Evolutionary conservation across 257 asterid species (phyloP).

Genomic region (Pogostemon cablin): DNA sequence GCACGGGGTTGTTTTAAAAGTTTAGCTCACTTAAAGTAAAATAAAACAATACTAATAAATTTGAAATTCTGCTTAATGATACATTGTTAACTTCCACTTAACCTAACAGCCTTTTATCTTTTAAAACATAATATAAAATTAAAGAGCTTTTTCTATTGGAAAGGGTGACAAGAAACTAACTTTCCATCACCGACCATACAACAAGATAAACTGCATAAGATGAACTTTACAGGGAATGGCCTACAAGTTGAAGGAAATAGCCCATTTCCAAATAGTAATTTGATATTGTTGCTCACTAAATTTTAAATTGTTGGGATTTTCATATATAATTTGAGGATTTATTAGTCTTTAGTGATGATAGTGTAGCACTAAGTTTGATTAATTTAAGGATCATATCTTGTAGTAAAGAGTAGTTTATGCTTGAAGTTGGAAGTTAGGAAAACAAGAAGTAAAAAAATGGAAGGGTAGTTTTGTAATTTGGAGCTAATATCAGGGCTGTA

Average conservation of each 20-base stretch:
- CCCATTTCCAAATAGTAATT: neutral
- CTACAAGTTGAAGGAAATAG: neutral
- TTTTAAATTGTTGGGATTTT: constrained; percentile 1
- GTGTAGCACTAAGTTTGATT: no score
- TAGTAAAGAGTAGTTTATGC: no score
- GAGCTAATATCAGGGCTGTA: constrained; percentile 27
- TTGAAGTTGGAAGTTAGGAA: no score
- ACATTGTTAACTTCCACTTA: constrained; percentile 43
- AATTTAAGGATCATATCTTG: neutral
- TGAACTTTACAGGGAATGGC: constrained; percentile 9
- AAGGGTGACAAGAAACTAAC: constrained; percentile 34
- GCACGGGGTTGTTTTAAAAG: neutral
- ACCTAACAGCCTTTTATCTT: constrained; percentile 26
- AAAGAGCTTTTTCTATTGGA: constrained; percentile 22
- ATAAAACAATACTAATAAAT: neutral
- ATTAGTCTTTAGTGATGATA: neutral
- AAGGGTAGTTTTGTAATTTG: constrained; percentile 38
- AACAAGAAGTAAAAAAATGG: neutral
- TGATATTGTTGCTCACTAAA: neutral
- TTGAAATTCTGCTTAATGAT: constrained; percentile 27
- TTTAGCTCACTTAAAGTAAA: constrained; percentile 19
- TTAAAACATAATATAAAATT: neutral
- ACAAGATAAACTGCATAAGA: constrained; percentile 31
- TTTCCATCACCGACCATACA: constrained; percentile 33
- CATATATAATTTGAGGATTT: neutral